phyloP scores from a whole-genome alignment of 768 basidiomycete species.

The Tricholoma saponaceum region DNA sequence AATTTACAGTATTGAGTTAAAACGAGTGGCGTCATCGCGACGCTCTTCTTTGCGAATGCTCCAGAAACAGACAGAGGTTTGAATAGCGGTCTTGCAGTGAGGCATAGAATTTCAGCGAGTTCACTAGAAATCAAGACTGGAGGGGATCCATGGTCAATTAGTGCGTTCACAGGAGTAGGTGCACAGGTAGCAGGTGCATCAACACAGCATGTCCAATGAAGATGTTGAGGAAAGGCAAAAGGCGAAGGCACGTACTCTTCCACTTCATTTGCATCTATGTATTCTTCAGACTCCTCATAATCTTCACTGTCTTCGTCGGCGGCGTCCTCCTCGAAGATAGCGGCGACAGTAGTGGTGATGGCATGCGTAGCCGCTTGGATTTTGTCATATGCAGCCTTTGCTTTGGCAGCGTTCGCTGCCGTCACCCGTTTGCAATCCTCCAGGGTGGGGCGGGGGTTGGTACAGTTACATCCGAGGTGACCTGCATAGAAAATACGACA shows the following conservation, averaged over 20 bases:
- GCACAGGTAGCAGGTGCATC: background rate
- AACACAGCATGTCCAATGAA: background rate
- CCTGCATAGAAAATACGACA: too few species aligned
- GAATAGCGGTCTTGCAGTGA: background rate
- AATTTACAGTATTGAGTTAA: background rate
- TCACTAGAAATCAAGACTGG: too few species aligned
- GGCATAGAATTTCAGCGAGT: background rate
- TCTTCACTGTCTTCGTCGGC: background rate
- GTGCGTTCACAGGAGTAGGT: background rate
- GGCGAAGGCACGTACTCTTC: background rate
- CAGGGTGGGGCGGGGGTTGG: background rate
- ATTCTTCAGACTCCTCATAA: background rate
- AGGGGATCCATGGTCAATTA: slow-evolving; percentile 1
- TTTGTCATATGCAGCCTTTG: background rate
- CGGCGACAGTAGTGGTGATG: background rate
- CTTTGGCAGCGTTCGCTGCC: background rate
- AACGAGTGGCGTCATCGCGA: too few species aligned
- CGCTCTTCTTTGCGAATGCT: background rate
- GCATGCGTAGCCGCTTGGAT: background rate
- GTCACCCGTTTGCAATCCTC: background rate
- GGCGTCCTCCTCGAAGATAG: background rate
- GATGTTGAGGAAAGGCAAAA: background rate
- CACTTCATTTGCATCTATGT: background rate
- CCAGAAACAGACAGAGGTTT: background rate
- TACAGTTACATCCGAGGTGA: background rate